phyloP scores from a whole-genome alignment of 192 early-diverging fungal species.

The Diversispora epigaea region DNA sequence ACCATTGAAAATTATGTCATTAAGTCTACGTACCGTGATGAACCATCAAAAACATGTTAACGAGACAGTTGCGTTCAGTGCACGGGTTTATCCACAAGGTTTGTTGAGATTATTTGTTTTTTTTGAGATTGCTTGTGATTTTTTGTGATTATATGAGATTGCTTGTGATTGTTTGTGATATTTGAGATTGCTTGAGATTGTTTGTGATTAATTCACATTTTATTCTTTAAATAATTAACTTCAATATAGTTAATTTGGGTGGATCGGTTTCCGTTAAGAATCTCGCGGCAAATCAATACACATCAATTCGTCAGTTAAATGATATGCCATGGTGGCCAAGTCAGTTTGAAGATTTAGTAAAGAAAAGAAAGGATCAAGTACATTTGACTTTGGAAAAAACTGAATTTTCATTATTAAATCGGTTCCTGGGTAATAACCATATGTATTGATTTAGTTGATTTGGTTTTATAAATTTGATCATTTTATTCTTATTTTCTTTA shows the following conservation, averaged over 20 bases:
- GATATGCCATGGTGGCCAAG: conserved; percentile 71
- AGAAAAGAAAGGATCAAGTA: neutral
- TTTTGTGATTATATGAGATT: too few species aligned
- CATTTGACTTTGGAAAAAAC: conserved; percentile 40
- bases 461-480: neutral
- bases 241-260: conserved; percentile 53
- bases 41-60: conserved; percentile 80
- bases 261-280: conserved; percentile 39
- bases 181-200: too few species aligned
- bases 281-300: conserved; percentile 53
- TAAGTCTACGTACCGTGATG: conserved; percentile 81
- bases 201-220: neutral
- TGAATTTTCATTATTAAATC: conserved; percentile 80
- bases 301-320: conserved; percentile 70
- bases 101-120: neutral
- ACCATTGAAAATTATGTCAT: conserved; percentile 81
- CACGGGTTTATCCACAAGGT: conserved; percentile 74
- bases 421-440: conserved; percentile 55
- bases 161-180: too few species aligned
- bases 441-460: conserved; percentile 6
- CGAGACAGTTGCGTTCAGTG: conserved; percentile 82
- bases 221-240: too few species aligned
- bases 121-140: too few species aligned
- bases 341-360: conserved; percentile 63
- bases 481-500: neutral